These are phyloP conservation scores for Arthrobotrys musiformis DNA, from an alignment of 2,329 filamentous ascomycete genomes.

Conservation along the genomic window DNA sequence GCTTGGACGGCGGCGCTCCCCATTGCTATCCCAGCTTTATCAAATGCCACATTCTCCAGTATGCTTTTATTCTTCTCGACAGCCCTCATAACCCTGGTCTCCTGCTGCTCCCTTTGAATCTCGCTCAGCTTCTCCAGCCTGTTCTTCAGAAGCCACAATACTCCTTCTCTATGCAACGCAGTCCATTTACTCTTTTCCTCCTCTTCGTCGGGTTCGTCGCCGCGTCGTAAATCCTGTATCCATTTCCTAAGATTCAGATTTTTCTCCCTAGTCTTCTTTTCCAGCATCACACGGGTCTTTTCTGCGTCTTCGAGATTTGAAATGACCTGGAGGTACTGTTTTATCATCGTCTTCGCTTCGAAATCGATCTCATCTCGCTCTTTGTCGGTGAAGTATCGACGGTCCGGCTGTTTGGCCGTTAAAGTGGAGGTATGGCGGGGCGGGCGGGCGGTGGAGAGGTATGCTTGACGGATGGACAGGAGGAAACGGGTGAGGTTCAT, in stretches of 20 bases:
- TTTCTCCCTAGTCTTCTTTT: slow-evolving; percentile 75
- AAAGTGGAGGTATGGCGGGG: slow-evolving; percentile 69
- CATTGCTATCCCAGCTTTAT: slow-evolving; percentile 36
- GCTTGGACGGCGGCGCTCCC: slow-evolving; percentile 45
- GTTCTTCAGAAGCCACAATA: slow-evolving; percentile 83
- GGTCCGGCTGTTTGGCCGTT: slow-evolving; percentile 64
- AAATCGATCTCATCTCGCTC: slow-evolving; percentile 89
- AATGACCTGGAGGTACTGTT: slow-evolving; percentile 85
- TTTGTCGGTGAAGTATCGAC: slow-evolving; percentile 76
- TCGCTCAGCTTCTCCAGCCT: slow-evolving; percentile 79
- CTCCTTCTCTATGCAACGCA: slow-evolving; percentile 78
- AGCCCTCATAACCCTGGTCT: slow-evolving; percentile 83
- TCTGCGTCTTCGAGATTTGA: slow-evolving; percentile 82
- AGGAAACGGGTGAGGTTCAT: slow-evolving; percentile 81
- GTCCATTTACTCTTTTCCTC: slow-evolving; percentile 76
- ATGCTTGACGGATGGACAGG: slow-evolving; percentile 83
- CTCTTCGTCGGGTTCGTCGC: slow-evolving; percentile 74
- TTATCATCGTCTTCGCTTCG: slow-evolving; percentile 84
- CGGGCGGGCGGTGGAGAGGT: slow-evolving; percentile 82
- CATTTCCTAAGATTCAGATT: slow-evolving; percentile 70
- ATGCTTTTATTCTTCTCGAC: slow-evolving; percentile 90
- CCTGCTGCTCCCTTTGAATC: slow-evolving; percentile 91
- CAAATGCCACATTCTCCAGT: slow-evolving; percentile 72
- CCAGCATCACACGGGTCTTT: slow-evolving; percentile 80
- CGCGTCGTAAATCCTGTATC: slow-evolving; percentile 75